phyloP scores from a whole-genome alignment of 129 eudicot species.

The Deinandra increscens region DNA sequence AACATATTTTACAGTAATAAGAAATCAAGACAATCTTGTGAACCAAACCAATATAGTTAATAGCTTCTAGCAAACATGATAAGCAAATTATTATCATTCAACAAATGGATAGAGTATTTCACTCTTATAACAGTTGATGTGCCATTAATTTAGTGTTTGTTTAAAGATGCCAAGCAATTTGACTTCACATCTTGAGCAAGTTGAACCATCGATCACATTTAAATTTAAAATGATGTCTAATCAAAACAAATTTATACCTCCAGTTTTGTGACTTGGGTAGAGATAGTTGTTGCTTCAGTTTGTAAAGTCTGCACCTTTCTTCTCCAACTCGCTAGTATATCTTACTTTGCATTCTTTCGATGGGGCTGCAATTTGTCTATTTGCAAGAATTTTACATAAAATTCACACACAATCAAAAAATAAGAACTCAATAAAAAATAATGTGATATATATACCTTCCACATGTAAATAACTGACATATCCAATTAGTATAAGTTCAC shows the following conservation, averaged over 20 bases:
- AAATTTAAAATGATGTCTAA: not conserved
- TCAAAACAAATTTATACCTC: constrained; percentile 45
- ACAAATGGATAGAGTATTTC: too few relatives aligned
- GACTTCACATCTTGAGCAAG: not conserved
- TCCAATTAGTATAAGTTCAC: too few relatives aligned
- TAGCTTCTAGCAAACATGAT: too few relatives aligned
- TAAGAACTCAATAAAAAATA: too few relatives aligned
- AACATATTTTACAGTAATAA: not conserved
- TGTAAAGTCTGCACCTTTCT: constrained; percentile 92
- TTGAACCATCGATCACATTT: not conserved
- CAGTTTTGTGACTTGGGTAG: constrained; percentile 77
- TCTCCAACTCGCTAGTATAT: constrained; percentile 78
- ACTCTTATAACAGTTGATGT: too few relatives aligned
- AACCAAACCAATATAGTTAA: not conserved
- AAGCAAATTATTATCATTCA: too few relatives aligned
- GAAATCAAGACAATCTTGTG: not conserved
- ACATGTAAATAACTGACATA: too few relatives aligned
- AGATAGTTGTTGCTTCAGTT: constrained; percentile 77
- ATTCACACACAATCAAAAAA: not conserved
- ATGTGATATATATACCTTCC: too few relatives aligned
- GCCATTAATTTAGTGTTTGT: not conserved
- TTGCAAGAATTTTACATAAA: constrained; percentile 72
- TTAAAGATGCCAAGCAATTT: not conserved
- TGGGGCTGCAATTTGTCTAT: constrained; percentile 89
- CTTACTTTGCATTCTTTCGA: constrained; percentile 76